Conservation (phyloP, 495 filamentous ascomycete species). For the Pseudoneurospora amorphoporcata region DNA sequence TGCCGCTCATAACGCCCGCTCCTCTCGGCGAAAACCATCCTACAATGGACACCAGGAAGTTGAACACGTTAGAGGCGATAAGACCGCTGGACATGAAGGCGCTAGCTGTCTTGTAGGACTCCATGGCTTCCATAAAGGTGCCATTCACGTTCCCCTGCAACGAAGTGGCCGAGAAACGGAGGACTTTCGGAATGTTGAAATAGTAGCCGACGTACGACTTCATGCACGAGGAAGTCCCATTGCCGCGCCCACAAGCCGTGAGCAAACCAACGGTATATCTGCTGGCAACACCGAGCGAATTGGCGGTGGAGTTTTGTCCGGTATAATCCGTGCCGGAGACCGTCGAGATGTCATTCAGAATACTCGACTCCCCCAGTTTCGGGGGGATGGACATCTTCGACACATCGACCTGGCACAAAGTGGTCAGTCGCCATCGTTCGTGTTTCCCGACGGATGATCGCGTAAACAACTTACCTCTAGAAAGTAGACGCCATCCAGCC, state of each 20-base stretch:
- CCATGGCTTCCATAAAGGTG: slow-evolving; percentile 13
- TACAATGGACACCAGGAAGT: slow-evolving; percentile 13
- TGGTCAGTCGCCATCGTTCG: not conserved
- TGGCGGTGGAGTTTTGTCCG: slow-evolving; percentile 17
- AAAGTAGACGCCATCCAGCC: slow-evolving; percentile 14
- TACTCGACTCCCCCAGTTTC: slow-evolving; percentile 20
- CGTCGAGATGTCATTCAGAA: slow-evolving; percentile 20
- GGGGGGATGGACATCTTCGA: slow-evolving; percentile 17
- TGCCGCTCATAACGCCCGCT: slow-evolving; percentile 9
- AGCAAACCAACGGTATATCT: slow-evolving; percentile 24
- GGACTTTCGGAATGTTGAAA: slow-evolving; percentile 25
- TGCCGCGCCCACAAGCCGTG: slow-evolving; percentile 21
- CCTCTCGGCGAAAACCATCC: slow-evolving; percentile 11
- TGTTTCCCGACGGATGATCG: not conserved
- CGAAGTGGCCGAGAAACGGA: slow-evolving; percentile 20
- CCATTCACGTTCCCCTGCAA: slow-evolving; percentile 7
- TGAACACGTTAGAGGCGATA: slow-evolving; percentile 17
- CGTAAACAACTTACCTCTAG: slow-evolving; percentile 17
- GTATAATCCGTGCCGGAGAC: slow-evolving; percentile 24
- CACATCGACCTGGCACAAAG: slow-evolving; percentile 17
- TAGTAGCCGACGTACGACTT: slow-evolving; percentile 17
- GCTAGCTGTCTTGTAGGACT: slow-evolving; percentile 14
- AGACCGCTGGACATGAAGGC: slow-evolving; percentile 22
- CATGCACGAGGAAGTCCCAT: slow-evolving; percentile 16
- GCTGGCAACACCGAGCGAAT: slow-evolving; percentile 20